Percentiles rank a stretch among this genome's conserved stretches.
phyloP scores from a whole-genome alignment of 345 rosid genomes.

The Sapria himalayana region DNA sequence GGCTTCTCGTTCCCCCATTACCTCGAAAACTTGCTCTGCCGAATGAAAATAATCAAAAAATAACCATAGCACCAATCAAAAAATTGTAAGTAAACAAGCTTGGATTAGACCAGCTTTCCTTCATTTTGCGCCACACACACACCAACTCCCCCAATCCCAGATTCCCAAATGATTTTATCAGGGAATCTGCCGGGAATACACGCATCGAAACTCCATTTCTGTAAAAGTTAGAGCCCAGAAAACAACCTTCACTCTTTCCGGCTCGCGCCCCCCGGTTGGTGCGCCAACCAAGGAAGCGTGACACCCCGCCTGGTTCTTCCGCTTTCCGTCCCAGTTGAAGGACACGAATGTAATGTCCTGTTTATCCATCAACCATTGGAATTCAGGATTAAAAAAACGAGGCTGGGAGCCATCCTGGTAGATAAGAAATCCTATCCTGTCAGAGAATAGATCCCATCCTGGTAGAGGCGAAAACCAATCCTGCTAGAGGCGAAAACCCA shows the following conservation, averaged over 20 bases:
- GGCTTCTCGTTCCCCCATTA: slow-evolving; percentile 51
- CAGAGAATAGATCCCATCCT: too few relatives aligned
- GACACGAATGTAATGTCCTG: slow-evolving; percentile 37
- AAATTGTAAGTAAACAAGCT: slow-evolving; percentile 58
- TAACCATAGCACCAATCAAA: slow-evolving; percentile 55
- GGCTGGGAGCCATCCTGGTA: slow-evolving; percentile 43
- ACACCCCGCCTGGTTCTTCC: slow-evolving; percentile 48
- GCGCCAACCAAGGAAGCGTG: slow-evolving; percentile 44
- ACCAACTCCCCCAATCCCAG: slow-evolving; percentile 79
- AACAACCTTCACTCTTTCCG: slow-evolving; percentile 25
- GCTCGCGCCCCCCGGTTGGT: slow-evolving; percentile 22
- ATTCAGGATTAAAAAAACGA: slow-evolving; percentile 35
- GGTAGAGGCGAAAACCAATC: too few relatives aligned
- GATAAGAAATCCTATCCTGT: slow-evolving; percentile 34
- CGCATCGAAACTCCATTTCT: slow-evolving; percentile 28
- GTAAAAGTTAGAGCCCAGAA: slow-evolving; percentile 25
- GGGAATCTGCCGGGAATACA: slow-evolving; percentile 26
- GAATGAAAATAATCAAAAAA: slow-evolving; percentile 47
- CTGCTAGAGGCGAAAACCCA: too few relatives aligned
- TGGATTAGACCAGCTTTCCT: slow-evolving; percentile 63
- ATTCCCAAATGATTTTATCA: slow-evolving; percentile 64
- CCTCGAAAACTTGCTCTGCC: slow-evolving; percentile 53
- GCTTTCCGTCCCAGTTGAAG: slow-evolving; percentile 54
- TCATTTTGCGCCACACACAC: slow-evolving; percentile 84
- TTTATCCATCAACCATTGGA: slow-evolving; percentile 22